Conservation (phyloP, 2,329 filamentous ascomycete genomes). For the Aspergillus versicolor region DNA sequence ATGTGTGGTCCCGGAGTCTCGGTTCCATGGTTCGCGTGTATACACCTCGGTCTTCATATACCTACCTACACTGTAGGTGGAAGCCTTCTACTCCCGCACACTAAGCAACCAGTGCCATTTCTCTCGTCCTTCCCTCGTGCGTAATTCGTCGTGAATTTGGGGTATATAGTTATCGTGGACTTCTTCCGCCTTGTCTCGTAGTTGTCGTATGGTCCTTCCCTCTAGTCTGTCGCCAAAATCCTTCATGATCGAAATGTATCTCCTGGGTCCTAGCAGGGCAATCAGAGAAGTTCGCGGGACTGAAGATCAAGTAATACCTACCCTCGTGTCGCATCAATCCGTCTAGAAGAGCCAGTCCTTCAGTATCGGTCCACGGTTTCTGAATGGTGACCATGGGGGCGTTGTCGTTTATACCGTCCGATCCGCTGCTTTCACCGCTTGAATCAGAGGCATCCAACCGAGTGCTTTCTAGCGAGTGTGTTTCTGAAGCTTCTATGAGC, state of each 20-base stretch:
- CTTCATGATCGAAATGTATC: slow-evolving; percentile 27
- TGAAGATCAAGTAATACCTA: not conserved
- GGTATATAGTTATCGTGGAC: slow-evolving; percentile 11
- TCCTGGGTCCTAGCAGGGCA: slow-evolving; percentile 16
- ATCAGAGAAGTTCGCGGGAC: not conserved
- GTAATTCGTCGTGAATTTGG: slow-evolving; percentile 8
- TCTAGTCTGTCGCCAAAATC: slow-evolving; percentile 14
- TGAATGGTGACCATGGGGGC: not conserved
- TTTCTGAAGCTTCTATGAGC: slow-evolving; percentile 15
- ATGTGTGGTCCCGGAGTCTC: slow-evolving; percentile 13
- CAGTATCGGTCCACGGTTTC: slow-evolving; percentile 23
- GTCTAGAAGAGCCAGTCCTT: slow-evolving; percentile 24
- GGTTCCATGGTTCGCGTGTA: slow-evolving; percentile 25
- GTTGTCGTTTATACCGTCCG: not conserved
- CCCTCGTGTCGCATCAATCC: slow-evolving; percentile 25
- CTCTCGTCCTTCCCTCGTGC: slow-evolving; percentile 19
- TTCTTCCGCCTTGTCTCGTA: slow-evolving; percentile 20
- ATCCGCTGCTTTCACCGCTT: not conserved
- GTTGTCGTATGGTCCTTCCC: slow-evolving; percentile 17
- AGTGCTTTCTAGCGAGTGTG: not conserved
- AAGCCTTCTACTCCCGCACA: slow-evolving; percentile 6
- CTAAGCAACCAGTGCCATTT: slow-evolving; percentile 24
- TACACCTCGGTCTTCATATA: not conserved
- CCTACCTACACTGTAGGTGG: not conserved
- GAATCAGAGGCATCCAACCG: not conserved